phyloP scores from a whole-genome alignment of 495 filamentous ascomycete genomes.

The Geoglossum glabrum region DNA sequence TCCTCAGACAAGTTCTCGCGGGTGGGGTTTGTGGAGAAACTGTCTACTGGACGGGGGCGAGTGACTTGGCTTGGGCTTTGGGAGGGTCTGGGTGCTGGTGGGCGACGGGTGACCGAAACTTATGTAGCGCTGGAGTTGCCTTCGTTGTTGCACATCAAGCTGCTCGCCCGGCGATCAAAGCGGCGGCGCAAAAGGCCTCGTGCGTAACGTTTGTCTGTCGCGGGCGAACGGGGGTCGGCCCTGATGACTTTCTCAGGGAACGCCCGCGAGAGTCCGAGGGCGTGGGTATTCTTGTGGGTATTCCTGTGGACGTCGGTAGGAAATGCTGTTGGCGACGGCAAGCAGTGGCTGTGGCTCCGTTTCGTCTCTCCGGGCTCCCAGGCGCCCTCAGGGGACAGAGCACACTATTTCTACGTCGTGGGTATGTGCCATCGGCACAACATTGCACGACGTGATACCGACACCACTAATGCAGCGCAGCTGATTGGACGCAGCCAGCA shows the following conservation, averaged over 20 bases:
- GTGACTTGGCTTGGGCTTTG: background rate
- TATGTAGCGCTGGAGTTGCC: background rate
- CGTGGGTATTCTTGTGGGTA: too few species aligned
- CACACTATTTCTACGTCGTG: too few species aligned
- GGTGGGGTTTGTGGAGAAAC: too few species aligned
- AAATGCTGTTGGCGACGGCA: too few species aligned
- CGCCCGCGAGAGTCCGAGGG: too few species aligned
- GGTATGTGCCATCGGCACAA: too few species aligned
- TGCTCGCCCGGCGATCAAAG: background rate
- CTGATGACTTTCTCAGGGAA: background rate
- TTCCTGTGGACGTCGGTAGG: too few species aligned
- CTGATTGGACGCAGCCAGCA: background rate
- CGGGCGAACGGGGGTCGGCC: background rate
- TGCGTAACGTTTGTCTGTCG: background rate
- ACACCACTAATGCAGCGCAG: background rate
- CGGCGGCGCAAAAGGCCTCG: background rate
- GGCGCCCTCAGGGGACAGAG: too few species aligned
- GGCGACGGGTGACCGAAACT: background rate
- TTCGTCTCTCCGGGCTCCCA: too few species aligned
- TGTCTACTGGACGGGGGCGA: background rate
- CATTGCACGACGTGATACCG: too few species aligned
- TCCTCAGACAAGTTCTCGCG: too few species aligned
- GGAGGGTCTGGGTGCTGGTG: background rate
- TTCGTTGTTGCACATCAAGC: background rate
- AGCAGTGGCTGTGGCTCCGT: too few species aligned